phyloP scores from a whole-genome alignment of 2,329 filamentous ascomycete genomes.

The Rutstroemia sp. region DNA sequence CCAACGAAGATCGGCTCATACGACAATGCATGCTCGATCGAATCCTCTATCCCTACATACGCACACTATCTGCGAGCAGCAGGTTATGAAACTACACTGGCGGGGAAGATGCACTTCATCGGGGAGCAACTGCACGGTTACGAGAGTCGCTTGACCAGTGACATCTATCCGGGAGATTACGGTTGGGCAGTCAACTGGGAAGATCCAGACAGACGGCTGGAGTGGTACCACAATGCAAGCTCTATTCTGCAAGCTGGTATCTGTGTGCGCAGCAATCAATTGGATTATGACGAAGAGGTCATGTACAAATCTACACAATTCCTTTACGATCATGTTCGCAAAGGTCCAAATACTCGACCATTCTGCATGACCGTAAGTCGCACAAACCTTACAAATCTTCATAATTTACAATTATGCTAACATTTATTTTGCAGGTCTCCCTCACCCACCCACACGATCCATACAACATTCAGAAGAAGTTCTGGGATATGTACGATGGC shows the following conservation, averaged over 20 bases:
- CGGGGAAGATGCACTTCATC: constrained; percentile 97
- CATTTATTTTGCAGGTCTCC: constrained; percentile 43
- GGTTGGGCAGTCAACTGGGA: constrained; percentile 97
- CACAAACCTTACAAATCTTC: background rate
- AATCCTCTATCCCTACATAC: constrained; percentile 81
- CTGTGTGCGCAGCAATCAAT: constrained; percentile 86
- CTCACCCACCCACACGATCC: constrained; percentile 93
- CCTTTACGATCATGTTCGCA: constrained; percentile 82
- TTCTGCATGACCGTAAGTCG: constrained; percentile 65
- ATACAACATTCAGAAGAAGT: constrained; percentile 88
- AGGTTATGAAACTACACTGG: constrained; percentile 84
- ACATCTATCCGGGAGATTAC: constrained; percentile 92
- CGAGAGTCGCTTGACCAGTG: constrained; percentile 84
- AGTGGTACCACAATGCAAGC: constrained; percentile 96
- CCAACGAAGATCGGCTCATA: constrained; percentile 88
- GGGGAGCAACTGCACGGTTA: constrained; percentile 93
- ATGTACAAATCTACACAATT: constrained; percentile 78
- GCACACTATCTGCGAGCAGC: constrained; percentile 81
- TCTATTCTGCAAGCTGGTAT: constrained; percentile 85
- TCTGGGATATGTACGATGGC: constrained; percentile 85
- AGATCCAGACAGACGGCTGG: constrained; percentile 72
- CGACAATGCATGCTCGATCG: constrained; percentile 82
- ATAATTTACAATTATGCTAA: background rate
- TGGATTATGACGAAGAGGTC: constrained; percentile 94
- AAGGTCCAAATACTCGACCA: constrained; percentile 63